Evolutionary conservation across 2,329 filamentous ascomycete species (phyloP).

Genomic region (Fusarium luffae): DNA sequence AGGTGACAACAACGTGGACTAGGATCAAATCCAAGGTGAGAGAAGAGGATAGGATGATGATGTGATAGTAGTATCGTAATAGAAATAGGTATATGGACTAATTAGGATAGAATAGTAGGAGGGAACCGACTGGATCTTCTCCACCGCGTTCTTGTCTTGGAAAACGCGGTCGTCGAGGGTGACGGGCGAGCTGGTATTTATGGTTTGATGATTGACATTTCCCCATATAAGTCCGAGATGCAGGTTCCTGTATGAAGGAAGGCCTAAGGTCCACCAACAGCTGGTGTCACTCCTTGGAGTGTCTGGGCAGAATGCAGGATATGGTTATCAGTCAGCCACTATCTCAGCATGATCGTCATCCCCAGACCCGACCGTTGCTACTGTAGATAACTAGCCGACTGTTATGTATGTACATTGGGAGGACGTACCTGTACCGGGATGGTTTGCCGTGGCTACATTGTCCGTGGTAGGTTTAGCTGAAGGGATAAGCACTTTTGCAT

Average conservation of each 20-base stretch:
- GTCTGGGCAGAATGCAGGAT: not conserved
- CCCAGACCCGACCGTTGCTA: slow-evolving; percentile 33
- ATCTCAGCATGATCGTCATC: slow-evolving; percentile 36
- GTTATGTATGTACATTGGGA: not conserved
- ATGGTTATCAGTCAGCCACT: slow-evolving; percentile 29
- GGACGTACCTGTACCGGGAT: slow-evolving; percentile 9
- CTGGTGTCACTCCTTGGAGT: not conserved
- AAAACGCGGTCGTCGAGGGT: slow-evolving; percentile 27
- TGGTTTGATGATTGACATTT: slow-evolving; percentile 18
- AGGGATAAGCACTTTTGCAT: slow-evolving; percentile 15
- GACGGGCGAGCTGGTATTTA: slow-evolving; percentile 38
- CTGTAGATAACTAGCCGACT: slow-evolving; percentile 40
- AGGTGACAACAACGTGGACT: slow-evolving; percentile 28
- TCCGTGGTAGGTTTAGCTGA: slow-evolving; percentile 23
- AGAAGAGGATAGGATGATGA: not conserved
- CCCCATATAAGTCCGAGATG: not conserved
- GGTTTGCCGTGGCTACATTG: slow-evolving; percentile 38
- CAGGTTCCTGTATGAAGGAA: not conserved
- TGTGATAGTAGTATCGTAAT: slow-evolving; percentile 17
- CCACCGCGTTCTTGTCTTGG: slow-evolving; percentile 26
- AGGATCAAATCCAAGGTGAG: slow-evolving; percentile 21
- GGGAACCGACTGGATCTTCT: slow-evolving; percentile 24
- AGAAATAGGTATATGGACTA: not conserved
- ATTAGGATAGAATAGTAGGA: not conserved
- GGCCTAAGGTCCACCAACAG: not conserved